Conservation (phyloP, 148 eudicot genomes). For the Cornus florida region DNA sequence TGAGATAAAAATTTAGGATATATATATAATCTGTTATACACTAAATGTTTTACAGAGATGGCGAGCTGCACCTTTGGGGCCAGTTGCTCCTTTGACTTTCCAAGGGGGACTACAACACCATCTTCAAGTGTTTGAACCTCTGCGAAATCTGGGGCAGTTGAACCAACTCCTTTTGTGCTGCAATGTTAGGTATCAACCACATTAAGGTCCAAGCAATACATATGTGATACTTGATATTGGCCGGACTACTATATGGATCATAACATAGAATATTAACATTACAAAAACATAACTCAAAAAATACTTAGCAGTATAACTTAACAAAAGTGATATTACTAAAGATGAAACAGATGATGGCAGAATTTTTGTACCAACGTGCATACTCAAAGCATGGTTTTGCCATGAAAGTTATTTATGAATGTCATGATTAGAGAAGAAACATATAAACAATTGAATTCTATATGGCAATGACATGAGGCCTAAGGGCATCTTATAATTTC, state of each 20-base stretch:
- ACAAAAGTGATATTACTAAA: background rate
- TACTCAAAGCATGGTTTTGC: background rate
- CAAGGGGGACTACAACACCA: constrained; percentile 78
- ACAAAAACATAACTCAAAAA: background rate
- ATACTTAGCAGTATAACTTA: background rate
- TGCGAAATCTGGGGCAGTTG: constrained; percentile 70
- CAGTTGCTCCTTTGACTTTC: constrained; percentile 57
- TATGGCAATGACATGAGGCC: background rate
- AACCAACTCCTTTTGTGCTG: constrained; percentile 98
- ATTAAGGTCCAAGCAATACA: background rate
- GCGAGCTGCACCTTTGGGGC: constrained; percentile 32
- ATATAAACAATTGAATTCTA: background rate
- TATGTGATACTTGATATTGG: background rate
- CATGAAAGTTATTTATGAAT: background rate
- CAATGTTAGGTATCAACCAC: constrained; percentile 7
- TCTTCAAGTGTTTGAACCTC: constrained; percentile 61
- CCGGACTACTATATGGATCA: too few relatives aligned
- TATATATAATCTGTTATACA: background rate
- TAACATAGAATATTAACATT: too few relatives aligned
- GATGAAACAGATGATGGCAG: background rate
- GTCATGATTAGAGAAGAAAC: background rate
- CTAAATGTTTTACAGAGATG: background rate
- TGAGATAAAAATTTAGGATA: background rate
- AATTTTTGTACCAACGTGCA: background rate
- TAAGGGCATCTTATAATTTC: background rate